Evolutionary conservation across 345 rosid species (phyloP), one percentile per base, ranked within the genome.

Genomic region (Mangifera indica): DNA sequence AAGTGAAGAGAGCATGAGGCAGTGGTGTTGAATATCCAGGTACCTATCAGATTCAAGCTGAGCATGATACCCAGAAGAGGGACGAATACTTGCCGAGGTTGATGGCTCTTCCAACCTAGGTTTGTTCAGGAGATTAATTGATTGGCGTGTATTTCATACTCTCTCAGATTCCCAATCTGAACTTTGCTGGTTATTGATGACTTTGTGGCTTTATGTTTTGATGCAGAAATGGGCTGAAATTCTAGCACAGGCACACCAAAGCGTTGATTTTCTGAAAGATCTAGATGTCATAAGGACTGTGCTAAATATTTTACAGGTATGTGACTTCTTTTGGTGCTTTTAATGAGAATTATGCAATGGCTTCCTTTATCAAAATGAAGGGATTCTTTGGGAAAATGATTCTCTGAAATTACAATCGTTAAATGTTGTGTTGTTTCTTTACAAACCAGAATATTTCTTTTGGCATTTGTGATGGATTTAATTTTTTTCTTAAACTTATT

Each of bases 101-200:
- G 83, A 96, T 96, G 99, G 83, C 82, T 58, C 95, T 96, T 67
- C 99, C 99, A 20, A 91, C 93, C 81, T 92, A 87, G 97, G 99
- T 96, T 60, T 58, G 46, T 74, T 42, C 42, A 6, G 42, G 20
- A 37, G 29, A 70, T 18, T 14, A 18, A 21, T 66, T 10, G 29
- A 13, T 65, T 56, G 15, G 22, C 13, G 53, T 11, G 7, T 20
- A n/a, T 40, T 20, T 58, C 26, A 40, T 9, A 18, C 48, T 54
- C 18, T 53, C 12, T 69, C 11, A 7, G 11, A 5, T 34, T 40
- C 37, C 9, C 18, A 9, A 34, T 34, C 37, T 53, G 9, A 21
- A 44, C 17, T 24, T n/a, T 67, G 53, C 4, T 49, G 70, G 63
- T 48, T 58, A 29, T 64, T 62, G 59, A 56, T 59, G 65, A 20